A percentile compares a stretch with the other conserved stretches of the same genome.
phyloP scores from a whole-genome alignment of 371 early-diverging fungal species.

The Mucor saturninus region DNA sequence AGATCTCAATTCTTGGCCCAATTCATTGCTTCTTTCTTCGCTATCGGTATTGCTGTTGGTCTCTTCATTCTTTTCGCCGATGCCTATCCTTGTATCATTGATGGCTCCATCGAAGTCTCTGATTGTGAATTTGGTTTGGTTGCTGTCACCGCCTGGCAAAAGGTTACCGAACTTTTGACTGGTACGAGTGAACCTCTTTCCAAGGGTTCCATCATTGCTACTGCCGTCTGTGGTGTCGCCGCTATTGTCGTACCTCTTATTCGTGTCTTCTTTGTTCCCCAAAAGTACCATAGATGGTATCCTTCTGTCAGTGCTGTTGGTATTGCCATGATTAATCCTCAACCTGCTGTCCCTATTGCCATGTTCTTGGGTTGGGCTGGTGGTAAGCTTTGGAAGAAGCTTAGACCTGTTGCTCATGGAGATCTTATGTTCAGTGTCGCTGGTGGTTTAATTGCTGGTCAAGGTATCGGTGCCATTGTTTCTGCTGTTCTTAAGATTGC shows the following conservation, averaged over 20 bases:
- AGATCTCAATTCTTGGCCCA: slow-evolving; percentile 69
- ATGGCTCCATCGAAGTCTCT: slow-evolving; percentile 9
- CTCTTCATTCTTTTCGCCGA: slow-evolving; percentile 65
- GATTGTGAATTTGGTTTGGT: slow-evolving; percentile 62
- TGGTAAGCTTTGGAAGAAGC: slow-evolving; percentile 59
- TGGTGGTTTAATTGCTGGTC: slow-evolving; percentile 77
- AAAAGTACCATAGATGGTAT: slow-evolving; percentile 56
- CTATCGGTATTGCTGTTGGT: slow-evolving; percentile 59
- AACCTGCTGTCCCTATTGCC: slow-evolving; percentile 60
- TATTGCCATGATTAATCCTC: slow-evolving; percentile 70
- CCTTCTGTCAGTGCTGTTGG: slow-evolving; percentile 74
- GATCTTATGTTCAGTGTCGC: slow-evolving; percentile 63
- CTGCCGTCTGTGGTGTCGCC: slow-evolving; percentile 53
- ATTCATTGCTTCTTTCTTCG: slow-evolving; percentile 64
- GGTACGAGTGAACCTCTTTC: slow-evolving; percentile 48
- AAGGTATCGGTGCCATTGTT: slow-evolving; percentile 73
- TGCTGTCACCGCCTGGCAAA: slow-evolving; percentile 71
- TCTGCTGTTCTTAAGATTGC: slow-evolving; percentile 62
- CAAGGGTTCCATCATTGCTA: slow-evolving; percentile 50
- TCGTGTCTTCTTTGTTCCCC: slow-evolving; percentile 59
- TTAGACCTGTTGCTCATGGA: slow-evolving; percentile 43
- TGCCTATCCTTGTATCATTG: slow-evolving; percentile 66
- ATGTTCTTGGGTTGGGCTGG: slow-evolving; percentile 67
- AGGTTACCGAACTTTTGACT: slow-evolving; percentile 64
- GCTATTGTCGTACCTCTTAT: slow-evolving; percentile 54